Conservation (phyloP, 1,139 yeast genomes). For the Suhomyces atakaporum region DNA sequence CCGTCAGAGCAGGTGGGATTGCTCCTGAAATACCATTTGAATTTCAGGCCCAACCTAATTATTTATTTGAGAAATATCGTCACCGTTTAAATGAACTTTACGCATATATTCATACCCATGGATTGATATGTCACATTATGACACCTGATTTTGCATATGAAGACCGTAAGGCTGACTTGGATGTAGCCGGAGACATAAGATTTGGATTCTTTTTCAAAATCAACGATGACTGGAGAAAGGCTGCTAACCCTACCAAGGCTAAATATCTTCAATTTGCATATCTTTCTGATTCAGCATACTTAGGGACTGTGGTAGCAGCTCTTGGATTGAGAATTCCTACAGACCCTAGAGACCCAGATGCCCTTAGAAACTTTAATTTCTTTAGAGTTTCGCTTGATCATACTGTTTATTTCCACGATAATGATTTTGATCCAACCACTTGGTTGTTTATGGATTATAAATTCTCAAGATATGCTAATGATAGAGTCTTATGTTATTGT, state of each 20-base stretch:
- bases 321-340: conserved; percentile 30
- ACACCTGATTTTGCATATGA: conserved; percentile 30
- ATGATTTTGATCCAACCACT: conserved; percentile 36
- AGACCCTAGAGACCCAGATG: not conserved
- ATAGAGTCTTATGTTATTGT: conserved; percentile 34
- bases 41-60: conserved; percentile 35
- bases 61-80: conserved; percentile 34
- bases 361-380: conserved; percentile 19
- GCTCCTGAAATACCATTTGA: conserved; percentile 27
- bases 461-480: conserved; percentile 37
- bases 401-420: conserved; percentile 40
- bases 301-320: conserved; percentile 26
- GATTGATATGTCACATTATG: conserved; percentile 31
- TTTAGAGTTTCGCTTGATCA: conserved; percentile 48
- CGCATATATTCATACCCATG: conserved; percentile 33
- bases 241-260: conserved; percentile 26
- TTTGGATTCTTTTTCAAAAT: conserved; percentile 39
- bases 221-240: conserved; percentile 29
- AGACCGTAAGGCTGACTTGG: conserved; percentile 19
- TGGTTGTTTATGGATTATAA: conserved; percentile 44
- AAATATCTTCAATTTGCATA: conserved; percentile 24
- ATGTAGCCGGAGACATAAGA: conserved; percentile 29
- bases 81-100: conserved; percentile 31
- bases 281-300: conserved; percentile 27
- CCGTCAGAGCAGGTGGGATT: conserved; percentile 12